These are phyloP conservation scores for Lachnellula suecica DNA, from an alignment of 2,329 filamentous ascomycete genomes.

Conservation along the genomic window DNA sequence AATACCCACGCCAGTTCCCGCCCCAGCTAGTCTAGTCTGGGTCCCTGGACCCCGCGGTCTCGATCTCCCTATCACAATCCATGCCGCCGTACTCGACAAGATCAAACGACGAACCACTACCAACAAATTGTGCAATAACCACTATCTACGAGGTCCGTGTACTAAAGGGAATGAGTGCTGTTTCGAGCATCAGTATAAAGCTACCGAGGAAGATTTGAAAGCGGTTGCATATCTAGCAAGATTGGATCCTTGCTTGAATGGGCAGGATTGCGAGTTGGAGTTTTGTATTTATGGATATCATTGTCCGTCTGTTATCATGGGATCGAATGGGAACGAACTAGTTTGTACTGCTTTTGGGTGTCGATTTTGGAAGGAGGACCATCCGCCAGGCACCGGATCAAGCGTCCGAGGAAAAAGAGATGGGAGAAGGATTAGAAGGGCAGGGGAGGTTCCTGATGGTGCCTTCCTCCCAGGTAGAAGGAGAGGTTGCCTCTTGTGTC, in stretches of 20 bases:
- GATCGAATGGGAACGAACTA: conserved; percentile 39
- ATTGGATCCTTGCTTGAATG: conserved; percentile 55
- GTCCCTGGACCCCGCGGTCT: conserved; percentile 54
- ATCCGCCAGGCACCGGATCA: conserved; percentile 52
- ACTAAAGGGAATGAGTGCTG: conserved; percentile 52
- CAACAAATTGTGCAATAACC: conserved; percentile 62
- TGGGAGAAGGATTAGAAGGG: conserved; percentile 25
- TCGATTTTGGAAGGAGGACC: conserved; percentile 51
- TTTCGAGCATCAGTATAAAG: conserved; percentile 57
- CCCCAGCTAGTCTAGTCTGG: conserved; percentile 38
- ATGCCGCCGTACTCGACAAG: conserved; percentile 46
- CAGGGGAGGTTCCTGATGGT: too few relatives aligned
- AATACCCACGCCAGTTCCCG: too few relatives aligned
- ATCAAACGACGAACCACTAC: conserved; percentile 55
- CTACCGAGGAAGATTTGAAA: conserved; percentile 52
- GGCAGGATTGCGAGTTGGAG: conserved; percentile 56
- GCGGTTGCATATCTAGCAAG: conserved; percentile 57
- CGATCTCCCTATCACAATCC: conserved; percentile 50
- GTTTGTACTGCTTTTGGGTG: conserved; percentile 54
- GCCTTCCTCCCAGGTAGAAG: too few relatives aligned
- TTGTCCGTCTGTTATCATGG: conserved; percentile 28
- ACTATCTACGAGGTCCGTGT: conserved; percentile 60
- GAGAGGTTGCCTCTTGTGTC: too few relatives aligned
- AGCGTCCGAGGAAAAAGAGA: conserved; percentile 27
- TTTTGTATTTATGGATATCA: conserved; percentile 65